Percentiles rank a stretch among this genome's conserved stretches.
phyloP scores from a whole-genome alignment of 495 filamentous ascomycete genomes.

The Tuber calosporum region DNA sequence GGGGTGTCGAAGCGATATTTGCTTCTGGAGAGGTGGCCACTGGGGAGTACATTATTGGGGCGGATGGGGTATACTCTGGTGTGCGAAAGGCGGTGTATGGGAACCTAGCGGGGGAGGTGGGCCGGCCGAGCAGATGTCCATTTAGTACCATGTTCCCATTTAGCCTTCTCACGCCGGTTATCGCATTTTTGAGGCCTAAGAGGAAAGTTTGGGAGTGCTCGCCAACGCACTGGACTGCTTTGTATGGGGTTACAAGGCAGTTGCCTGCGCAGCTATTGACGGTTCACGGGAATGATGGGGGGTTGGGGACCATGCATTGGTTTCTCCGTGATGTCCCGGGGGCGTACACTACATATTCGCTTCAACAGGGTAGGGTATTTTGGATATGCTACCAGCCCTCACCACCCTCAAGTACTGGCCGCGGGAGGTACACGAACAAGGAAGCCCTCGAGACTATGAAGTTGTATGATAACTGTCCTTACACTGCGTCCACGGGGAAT shows the following conservation, averaged over 20 bases:
- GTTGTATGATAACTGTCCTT: slow-evolving; percentile 10
- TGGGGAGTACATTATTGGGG: slow-evolving; percentile 21
- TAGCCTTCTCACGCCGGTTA: not conserved
- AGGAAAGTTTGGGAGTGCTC: slow-evolving; percentile 13
- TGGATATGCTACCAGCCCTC: slow-evolving; percentile 30
- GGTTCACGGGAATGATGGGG: not conserved
- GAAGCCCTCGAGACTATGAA: slow-evolving; percentile 17
- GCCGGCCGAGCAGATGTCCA: slow-evolving; percentile 13
- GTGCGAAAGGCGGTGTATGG: slow-evolving; percentile 24
- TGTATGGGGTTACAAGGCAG: slow-evolving; percentile 23
- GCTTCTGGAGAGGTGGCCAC: slow-evolving; percentile 4
- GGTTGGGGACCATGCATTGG: slow-evolving; percentile 20
- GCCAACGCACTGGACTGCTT: slow-evolving; percentile 24
- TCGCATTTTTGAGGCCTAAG: not conserved
- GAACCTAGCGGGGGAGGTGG: not conserved
- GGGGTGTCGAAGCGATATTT: not conserved
- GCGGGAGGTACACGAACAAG: not conserved
- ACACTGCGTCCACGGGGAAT: not conserved
- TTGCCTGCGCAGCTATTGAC: slow-evolving; percentile 19
- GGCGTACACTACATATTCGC: slow-evolving; percentile 33
- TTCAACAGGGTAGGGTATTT: slow-evolving; percentile 21
- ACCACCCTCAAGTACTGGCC: not conserved
- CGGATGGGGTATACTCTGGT: slow-evolving; percentile 20
- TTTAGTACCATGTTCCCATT: slow-evolving; percentile 1
- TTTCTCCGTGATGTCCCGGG: slow-evolving; percentile 18